Base-by-base conservation (phyloP, 495 filamentous ascomycete genomes). In the Apodospora peruviana region DNA sequence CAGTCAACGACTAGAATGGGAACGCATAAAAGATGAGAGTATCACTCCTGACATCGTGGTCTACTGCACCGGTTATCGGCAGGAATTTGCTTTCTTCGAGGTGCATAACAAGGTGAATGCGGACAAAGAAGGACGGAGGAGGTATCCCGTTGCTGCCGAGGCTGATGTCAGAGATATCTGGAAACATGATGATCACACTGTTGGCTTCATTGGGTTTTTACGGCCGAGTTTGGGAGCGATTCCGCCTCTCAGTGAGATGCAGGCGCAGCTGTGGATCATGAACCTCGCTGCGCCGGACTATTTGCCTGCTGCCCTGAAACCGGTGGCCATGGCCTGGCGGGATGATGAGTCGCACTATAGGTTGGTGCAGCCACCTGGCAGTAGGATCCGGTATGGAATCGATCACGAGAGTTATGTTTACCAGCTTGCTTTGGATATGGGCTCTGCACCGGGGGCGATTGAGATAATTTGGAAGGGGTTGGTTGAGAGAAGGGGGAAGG, bases 181-280 rank as follows among this genome's bases (percentile, higher is more conserved):
- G 57, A 59, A 59, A 16, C 50, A 52, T 4, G 58, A 61, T 10
- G 64, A 75, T 24, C 68, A 69, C 1, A 56, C 58, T 0, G 54
- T 78, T 7, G 72, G 60, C 8, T 78, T 73, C 51, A 75, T 76
- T 25, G 74, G 74, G 7, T 78, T 76, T 53, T 52, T 78, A 11
- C 59, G 73, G 0, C 74, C 73, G 0, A 64, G 65, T 29, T 59
- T 78, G 9, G 74, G 73, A 23, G 74, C 73, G 1, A 76, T 78
- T 23, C 74, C 74, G 3, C 73, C 74, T 0, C 57, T 77, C 11
- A 49, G 70, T 14, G 74, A 76, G 48, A 61, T 75, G 47, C 73
- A 77, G 51, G 67, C 73, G 0, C 67, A 72, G 57, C 62, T 72
- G 11, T 77, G 72, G 70, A 58, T 72, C 12, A 43, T 72, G 17